These are phyloP conservation scores for Paecilomyces niveus DNA, from an alignment of 2,329 filamentous ascomycete species.

Conservation along the genomic window DNA sequence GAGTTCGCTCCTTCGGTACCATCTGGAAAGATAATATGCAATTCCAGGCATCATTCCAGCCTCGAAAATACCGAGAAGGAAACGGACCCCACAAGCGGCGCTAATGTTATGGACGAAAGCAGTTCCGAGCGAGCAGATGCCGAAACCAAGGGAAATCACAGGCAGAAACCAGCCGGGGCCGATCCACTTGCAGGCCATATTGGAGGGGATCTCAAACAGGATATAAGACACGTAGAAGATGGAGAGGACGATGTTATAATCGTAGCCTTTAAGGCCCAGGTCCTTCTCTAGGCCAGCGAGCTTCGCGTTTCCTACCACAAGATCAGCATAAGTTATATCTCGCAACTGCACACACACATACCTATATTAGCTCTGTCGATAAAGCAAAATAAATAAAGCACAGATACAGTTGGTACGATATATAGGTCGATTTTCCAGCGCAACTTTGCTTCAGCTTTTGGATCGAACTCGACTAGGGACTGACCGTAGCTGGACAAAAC, in stretches of 20 bases:
- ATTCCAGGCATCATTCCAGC: slow-evolving; percentile 68
- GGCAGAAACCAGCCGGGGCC: slow-evolving; percentile 69
- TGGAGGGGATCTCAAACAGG: slow-evolving; percentile 63
- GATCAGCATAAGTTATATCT: background rate
- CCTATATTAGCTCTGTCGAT: slow-evolving; percentile 70
- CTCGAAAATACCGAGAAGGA: slow-evolving; percentile 63
- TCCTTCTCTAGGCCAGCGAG: slow-evolving; percentile 60
- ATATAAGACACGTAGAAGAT: slow-evolving; percentile 69
- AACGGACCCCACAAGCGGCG: slow-evolving; percentile 54
- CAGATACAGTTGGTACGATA: slow-evolving; percentile 58
- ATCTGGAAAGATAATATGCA: slow-evolving; percentile 64
- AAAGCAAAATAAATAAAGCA: slow-evolving; percentile 67
- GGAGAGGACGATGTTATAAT: slow-evolving; percentile 63
- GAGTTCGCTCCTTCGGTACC: slow-evolving; percentile 64
- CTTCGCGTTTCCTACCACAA: slow-evolving; percentile 54
- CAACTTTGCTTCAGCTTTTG: slow-evolving; percentile 50
- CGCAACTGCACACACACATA: slow-evolving; percentile 23
- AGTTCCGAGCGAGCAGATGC: slow-evolving; percentile 56
- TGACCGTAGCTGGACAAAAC: slow-evolving; percentile 38
- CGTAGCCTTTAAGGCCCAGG: slow-evolving; percentile 52
- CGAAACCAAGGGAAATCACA: slow-evolving; percentile 54
- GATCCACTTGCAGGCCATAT: slow-evolving; percentile 62
- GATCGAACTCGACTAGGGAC: slow-evolving; percentile 49
- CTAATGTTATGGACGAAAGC: slow-evolving; percentile 55
- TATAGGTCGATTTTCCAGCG: slow-evolving; percentile 59